phyloP scores from a whole-genome alignment of 495 filamentous ascomycete species.

The Patellaria atrata region DNA sequence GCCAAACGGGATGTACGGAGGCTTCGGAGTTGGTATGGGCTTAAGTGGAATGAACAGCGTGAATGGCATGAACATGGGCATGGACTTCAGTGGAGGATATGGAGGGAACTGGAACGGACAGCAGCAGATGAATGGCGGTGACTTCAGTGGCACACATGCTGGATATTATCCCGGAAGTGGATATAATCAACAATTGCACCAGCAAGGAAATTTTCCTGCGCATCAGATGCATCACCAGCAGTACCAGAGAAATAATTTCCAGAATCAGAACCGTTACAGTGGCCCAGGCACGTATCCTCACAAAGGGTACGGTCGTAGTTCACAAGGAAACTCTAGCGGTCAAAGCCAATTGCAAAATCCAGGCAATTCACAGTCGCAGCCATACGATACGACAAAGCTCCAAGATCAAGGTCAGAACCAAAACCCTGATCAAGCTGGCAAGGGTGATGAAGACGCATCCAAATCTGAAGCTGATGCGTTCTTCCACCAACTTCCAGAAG shows the following conservation, averaged over 20 bases:
- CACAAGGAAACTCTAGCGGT: conserved; percentile 48
- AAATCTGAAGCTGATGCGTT: conserved; percentile 1
- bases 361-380: too few species aligned
- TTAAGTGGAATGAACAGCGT: conserved; percentile 41
- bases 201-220: conserved; percentile 36
- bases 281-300: conserved; percentile 31
- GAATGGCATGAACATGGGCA: conserved; percentile 76
- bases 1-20: conserved; percentile 76
- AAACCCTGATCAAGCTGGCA: background rate
- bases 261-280: conserved; percentile 28
- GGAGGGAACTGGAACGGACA: conserved; percentile 42
- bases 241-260: conserved; percentile 40
- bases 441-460: background rate
- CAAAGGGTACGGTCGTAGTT: conserved; percentile 11
- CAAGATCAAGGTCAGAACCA: background rate
- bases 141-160: conserved; percentile 70
- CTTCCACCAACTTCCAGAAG: conserved; percentile 2
- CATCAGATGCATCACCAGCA: conserved; percentile 39
- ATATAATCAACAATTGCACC: conserved; percentile 49
- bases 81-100: conserved; percentile 34
- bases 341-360: too few species aligned
- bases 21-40: conserved; percentile 71
- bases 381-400: too few species aligned
- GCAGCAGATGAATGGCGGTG: conserved; percentile 75
- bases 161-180: conserved; percentile 46